Evolutionary conservation across 176 grass and related monocot genomes (phyloP), one percentile per base, ranked within the genome.

Genomic region (Avena eriantha): DNA sequence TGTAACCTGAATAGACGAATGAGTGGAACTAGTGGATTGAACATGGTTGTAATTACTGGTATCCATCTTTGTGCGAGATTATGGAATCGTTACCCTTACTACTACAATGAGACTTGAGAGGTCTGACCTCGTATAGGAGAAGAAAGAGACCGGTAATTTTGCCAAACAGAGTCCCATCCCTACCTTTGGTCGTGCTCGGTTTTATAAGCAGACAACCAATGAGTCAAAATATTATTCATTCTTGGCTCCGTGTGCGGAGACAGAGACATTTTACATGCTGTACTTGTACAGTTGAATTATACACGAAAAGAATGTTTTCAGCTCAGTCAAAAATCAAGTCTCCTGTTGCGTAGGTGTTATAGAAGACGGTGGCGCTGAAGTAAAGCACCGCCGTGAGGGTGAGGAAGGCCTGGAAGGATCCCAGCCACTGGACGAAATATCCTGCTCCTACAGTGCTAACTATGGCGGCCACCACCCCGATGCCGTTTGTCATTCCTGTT

Each of bases 381-480:
- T 98, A 98, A 15, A 98, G 82, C 34, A 78, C 84, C 13, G 96
- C 96, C 23, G 96, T 98, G 48, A 98, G 92, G 23, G 92, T 96
- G 69, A 98, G 90, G 86, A 98, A 98, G 47, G 92, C 93, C 71
- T 98, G 90, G 76, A 98, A 98, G 79, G 96, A 98, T 51, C 96
- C 96, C 50, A 98, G 69, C 96, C 96, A 98, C 78, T 96, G 86
- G 13, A 98, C 93, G 31, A 98, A 98, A 78, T 92, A 98, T 43
- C 96, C 96, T 17, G 85, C 35, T 79, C 96, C 96, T 41, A 94
- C 89, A 7, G 96, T 98, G 84, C 96, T 98, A 61, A 98, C 84
- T 72, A 98, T 98, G 83, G 96, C 96, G 18, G 96, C 96, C 15
- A 94, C 73, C 8, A 90, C 94, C 58, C 96, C 96, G 2, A 90